Evolutionary conservation across 2,329 filamentous ascomycete species (phyloP), one percentile per base, ranked within the genome.

Genomic region (Daldinia sp.): DNA sequence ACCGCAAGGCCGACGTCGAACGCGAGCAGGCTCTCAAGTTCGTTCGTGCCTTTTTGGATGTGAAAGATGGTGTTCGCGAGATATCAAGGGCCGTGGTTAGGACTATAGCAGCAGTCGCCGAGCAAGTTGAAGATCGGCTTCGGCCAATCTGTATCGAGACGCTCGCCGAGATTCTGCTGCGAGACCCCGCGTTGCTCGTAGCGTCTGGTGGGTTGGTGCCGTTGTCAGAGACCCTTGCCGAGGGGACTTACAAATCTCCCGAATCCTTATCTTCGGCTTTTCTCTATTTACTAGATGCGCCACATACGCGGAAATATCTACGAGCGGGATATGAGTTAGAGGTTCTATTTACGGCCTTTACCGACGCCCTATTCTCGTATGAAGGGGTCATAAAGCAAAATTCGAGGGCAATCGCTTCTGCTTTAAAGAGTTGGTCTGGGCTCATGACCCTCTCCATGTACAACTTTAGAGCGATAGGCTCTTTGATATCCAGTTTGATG

Each of bases 1-100:
- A 98, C 76, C 90, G 91, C 73, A 98, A 97, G 77, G 92, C 94
- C n/a, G 94, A 94, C 70, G 92, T 99, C 15, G 95, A 99, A 79
- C 87, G 96, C 55, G 95, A 99, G 77, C 95, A 99, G 78, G 95
- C 95, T 10, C 82, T 99, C 71, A 99, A 99, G 76, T 97, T 99
- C 75, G 90, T 98, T 23, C 88, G 95, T 61, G 92, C 94, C 8
- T 99, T 99, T 73, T 81, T 99, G 2, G 95, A 99, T 74, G 93
- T 98, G 67, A 97, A 97, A 74, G 92, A 93, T 66, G 95, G 95
- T 9, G 89, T 96, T 7, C 85, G 87, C 66, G 94, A 99, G 75
- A 85, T 99, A 32, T 96, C 95, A 1, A 86, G 91, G 61, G 90
- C 92, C 0, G 88, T 99, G 17, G 91, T 96, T 6, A 88, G 95